Percentiles rank a stretch among this genome's conserved stretches.
Conservation (phyloP, 1,139 yeast species). For the Protomyces lactucae-debilis region DNA sequence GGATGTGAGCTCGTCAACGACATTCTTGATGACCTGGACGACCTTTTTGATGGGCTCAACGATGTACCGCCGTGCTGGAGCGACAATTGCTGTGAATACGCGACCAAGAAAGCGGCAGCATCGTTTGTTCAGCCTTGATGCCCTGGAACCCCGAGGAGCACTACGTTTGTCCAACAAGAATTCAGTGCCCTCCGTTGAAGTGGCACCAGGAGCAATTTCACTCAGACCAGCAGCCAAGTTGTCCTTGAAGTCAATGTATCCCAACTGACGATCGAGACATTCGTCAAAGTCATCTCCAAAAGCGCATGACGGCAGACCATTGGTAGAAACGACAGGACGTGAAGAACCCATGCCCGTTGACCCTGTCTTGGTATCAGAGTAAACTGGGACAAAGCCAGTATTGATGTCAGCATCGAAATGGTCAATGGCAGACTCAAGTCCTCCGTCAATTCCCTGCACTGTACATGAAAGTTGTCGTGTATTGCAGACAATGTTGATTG, state of each 20-base stretch:
- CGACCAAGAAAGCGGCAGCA: no score
- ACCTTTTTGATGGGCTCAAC: background rate
- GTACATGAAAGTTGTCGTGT: background rate
- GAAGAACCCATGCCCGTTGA: background rate
- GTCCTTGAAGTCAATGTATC: background rate
- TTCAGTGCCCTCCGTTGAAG: background rate
- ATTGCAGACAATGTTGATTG: background rate
- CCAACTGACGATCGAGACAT: background rate
- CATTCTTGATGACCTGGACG: background rate
- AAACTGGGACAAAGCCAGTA: background rate
- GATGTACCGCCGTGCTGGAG: background rate
- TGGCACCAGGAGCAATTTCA: background rate
- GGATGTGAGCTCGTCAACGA: background rate
- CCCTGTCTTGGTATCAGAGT: background rate
- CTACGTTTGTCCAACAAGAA: background rate
- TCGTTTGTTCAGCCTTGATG: no score
- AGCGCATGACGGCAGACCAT: background rate
- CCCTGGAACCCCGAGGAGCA: no score
- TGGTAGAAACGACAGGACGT: background rate
- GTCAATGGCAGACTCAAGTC: background rate
- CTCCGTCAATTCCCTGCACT: background rate
- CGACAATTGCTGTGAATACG: background rate
- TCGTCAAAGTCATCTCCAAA: background rate
- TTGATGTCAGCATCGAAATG: background rate
- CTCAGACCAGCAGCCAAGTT: background rate